phyloP scores from a whole-genome alignment of 495 filamentous ascomycete genomes.

The Aspergillus sparsus region DNA sequence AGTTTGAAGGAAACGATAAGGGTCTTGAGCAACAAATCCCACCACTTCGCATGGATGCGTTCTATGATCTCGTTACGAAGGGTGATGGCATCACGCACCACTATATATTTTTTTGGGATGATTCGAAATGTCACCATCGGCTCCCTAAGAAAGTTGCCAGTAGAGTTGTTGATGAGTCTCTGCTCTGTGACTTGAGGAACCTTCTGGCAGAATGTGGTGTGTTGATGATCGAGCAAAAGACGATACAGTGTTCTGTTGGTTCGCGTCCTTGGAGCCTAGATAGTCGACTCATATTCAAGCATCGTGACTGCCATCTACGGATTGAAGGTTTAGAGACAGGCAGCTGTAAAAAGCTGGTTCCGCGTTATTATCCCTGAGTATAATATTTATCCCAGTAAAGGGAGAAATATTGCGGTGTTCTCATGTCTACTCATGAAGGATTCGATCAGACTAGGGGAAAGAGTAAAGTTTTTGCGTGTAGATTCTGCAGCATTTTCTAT shows the following conservation, averaged over 20 bases:
- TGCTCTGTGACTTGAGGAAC: neutral
- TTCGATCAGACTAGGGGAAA: too few relatives aligned
- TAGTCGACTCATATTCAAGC: neutral
- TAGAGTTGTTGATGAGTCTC: neutral
- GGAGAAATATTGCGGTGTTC: too few relatives aligned
- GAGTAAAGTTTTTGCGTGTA: too few relatives aligned
- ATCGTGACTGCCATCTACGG: neutral
- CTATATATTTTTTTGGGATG: neutral
- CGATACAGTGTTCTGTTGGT: neutral
- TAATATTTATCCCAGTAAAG: too few relatives aligned
- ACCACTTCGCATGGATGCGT: conserved; percentile 1
- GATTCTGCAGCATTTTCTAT: too few relatives aligned
- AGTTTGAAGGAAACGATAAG: neutral
- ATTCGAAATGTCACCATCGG: neutral
- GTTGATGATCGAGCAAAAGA: neutral
- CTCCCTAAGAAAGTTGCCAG: neutral
- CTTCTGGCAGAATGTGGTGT: neutral
- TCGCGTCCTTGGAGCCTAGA: neutral
- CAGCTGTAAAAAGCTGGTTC: too few relatives aligned
- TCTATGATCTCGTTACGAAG: conserved; percentile 1
- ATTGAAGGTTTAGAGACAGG: too few relatives aligned
- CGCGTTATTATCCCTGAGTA: too few relatives aligned
- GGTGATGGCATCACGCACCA: neutral
- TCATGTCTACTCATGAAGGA: too few relatives aligned
- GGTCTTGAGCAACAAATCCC: neutral